Evolutionary conservation across 2,329 filamentous ascomycete species (phyloP), one percentile per base, ranked within the genome.

Genomic region (Botrytis pseudocinerea): DNA sequence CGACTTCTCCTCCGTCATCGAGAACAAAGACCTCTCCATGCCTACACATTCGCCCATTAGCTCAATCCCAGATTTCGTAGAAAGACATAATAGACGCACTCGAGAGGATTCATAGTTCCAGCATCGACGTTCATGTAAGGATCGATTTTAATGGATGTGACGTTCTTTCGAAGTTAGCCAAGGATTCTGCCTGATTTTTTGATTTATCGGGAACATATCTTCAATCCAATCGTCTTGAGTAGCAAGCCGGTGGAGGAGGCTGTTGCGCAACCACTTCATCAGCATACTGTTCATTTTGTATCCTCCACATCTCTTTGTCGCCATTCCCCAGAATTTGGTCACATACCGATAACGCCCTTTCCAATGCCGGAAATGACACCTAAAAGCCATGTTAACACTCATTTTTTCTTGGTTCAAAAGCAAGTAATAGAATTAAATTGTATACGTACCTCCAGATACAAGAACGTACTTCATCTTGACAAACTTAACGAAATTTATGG

Each of bases 11-110:
- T 76, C 93, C 93, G 79, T 96, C 93, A 78, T 93, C 90, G 73
- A 96, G 88, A 66, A 98, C 95, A 81, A 95, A 97, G 77, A 92
- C 92, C 84, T 97, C 95, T 77, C 95, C 95, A 81, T 97, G 94
- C 82, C 90, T 92, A 76, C 63, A 62, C 5, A 71, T 8, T 46
- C 28, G 22, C 32, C 46, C 80, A 84, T 80, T 42, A 81, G 79
- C 63, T 78, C 78, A 42, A 79, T 48, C 42, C 25, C 12, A 38
- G 77, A 35, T 64, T 60, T 68, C 61, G 54, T 65, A 68, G 63
- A 68, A 18, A 20, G 62, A 5, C 10, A 57, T 7, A 73, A 54
- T 64, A 40, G 54, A 79, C 83, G 75, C 83, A 89, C 87, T 91
- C 88, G 76, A 86, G 90, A 59, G 89, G 89, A 79, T 88, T 87